Evolutionary conservation across 2,329 filamentous ascomycete genomes (phyloP).

Genomic region (Cadophora malorum): DNA sequence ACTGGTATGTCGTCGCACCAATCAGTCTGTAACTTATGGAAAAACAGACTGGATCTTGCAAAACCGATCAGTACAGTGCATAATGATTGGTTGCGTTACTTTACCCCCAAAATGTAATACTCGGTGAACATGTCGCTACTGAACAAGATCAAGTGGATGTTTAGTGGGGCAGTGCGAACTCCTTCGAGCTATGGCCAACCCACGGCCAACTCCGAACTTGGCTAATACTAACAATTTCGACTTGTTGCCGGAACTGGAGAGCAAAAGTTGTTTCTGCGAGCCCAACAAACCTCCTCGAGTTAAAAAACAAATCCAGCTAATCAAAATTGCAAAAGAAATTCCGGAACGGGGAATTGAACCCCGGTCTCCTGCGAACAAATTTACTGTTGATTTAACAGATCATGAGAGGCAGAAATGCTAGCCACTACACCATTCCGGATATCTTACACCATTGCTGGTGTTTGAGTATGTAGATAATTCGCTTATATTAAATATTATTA

Average conservation of each 20-base stretch:
- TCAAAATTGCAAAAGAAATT: not conserved
- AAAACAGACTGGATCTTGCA: no score
- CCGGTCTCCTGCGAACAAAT: slow-evolving; percentile 16
- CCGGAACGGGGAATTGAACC: slow-evolving; percentile 16
- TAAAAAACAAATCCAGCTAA: not conserved
- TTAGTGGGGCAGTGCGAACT: no score
- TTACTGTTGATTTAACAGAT: not conserved
- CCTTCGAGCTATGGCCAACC: no score
- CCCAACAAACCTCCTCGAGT: not conserved
- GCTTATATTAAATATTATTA: not conserved
- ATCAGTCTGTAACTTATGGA: no score
- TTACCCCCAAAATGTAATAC: no score
- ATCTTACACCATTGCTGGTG: not conserved
- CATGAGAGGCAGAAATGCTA: slow-evolving; percentile 16
- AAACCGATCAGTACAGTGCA: no score
- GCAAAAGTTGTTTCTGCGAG: not conserved
- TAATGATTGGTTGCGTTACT: no score
- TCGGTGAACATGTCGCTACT: no score
- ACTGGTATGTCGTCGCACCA: no score
- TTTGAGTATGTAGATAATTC: not conserved
- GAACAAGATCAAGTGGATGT: no score
- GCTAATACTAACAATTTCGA: not conserved
- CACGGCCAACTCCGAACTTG: not conserved
- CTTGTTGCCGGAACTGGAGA: not conserved
- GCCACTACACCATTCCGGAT: slow-evolving; percentile 15